A percentile compares a stretch with the other conserved stretches of the same genome.
phyloP scores from a whole-genome alignment of 2,329 filamentous ascomycete genomes.

The Gnomoniopsis sp. region DNA sequence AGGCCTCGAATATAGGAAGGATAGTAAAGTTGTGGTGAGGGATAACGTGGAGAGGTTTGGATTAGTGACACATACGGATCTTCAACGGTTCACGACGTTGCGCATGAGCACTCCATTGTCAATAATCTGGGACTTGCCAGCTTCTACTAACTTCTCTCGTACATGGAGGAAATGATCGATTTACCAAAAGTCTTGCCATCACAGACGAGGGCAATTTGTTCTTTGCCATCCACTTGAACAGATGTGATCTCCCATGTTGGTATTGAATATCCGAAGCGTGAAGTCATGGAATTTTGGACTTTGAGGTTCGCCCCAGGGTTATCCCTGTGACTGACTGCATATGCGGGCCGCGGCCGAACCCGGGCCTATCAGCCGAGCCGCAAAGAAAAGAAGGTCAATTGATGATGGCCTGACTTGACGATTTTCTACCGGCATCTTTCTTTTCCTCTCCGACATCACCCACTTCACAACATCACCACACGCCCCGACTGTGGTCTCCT shows the following conservation, averaged over 20 bases:
- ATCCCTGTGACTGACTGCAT: neutral
- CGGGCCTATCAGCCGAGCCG: constrained; percentile 12
- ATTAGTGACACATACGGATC: neutral
- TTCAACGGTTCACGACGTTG: neutral
- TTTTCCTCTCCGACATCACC: neutral
- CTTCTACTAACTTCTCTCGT: neutral
- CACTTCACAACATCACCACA: neutral
- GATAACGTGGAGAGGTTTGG: neutral
- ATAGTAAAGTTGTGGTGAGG: neutral
- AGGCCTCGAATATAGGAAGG: neutral
- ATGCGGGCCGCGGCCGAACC: neutral
- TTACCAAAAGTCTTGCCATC: neutral
- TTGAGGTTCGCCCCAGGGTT: neutral
- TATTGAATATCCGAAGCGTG: no score
- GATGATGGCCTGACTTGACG: constrained; percentile 14
- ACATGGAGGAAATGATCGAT: neutral
- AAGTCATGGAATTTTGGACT: neutral
- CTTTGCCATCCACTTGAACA: neutral
- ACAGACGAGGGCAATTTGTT: neutral
- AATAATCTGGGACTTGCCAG: neutral
- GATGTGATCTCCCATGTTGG: neutral
- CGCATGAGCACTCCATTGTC: neutral
- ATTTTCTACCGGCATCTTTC: neutral
- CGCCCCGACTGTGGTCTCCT: neutral
- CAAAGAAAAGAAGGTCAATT: neutral